These are phyloP conservation scores for Ophiocordyceps camponoti-saundersi DNA, from an alignment of 2,329 filamentous ascomycete genomes.

Conservation along the genomic window DNA sequence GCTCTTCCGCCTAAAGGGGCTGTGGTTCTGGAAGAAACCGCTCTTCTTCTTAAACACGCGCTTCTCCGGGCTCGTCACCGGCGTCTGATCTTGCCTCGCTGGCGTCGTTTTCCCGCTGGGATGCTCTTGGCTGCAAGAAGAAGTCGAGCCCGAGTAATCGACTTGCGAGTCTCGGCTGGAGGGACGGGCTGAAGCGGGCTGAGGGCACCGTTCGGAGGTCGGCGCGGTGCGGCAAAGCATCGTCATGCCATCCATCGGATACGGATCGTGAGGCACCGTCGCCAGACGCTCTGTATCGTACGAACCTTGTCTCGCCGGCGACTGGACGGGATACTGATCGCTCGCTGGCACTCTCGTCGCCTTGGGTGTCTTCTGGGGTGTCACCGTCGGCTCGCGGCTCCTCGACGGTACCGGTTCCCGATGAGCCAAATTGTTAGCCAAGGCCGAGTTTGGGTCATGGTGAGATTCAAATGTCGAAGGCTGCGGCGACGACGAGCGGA, in stretches of 20 bases:
- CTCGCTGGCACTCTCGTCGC: conserved; percentile 5
- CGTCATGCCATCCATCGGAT: conserved; percentile 91
- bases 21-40: conserved; percentile 84
- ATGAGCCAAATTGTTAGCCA: conserved; percentile 54
- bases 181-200: conserved; percentile 47
- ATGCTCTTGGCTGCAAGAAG: conserved; percentile 72
- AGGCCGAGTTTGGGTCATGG: conserved; percentile 62
- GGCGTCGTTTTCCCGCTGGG: conserved; percentile 59
- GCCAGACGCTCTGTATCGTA: conserved; percentile 41
- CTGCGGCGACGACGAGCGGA: conserved; percentile 88
- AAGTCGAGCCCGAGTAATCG: conserved; percentile 79
- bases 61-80: conserved; percentile 41
- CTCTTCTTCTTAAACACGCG: conserved; percentile 55
- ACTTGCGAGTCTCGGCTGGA: conserved; percentile 79
- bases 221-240: conserved; percentile 78
- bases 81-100: conserved; percentile 40
- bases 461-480: conserved; percentile 87
- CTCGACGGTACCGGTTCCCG: conserved; percentile 26
- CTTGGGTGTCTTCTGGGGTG: conserved; percentile 26
- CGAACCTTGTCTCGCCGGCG: conserved; percentile 6
- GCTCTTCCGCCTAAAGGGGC: conserved; percentile 85
- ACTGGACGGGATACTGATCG: conserved; percentile 7
- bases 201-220: conserved; percentile 32
- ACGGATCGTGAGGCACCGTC: conserved; percentile 75
- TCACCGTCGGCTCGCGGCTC: conserved; percentile 31